phyloP scores from a whole-genome alignment of 371 early-diverging fungal genomes.

The Mortierella sp. region DNA sequence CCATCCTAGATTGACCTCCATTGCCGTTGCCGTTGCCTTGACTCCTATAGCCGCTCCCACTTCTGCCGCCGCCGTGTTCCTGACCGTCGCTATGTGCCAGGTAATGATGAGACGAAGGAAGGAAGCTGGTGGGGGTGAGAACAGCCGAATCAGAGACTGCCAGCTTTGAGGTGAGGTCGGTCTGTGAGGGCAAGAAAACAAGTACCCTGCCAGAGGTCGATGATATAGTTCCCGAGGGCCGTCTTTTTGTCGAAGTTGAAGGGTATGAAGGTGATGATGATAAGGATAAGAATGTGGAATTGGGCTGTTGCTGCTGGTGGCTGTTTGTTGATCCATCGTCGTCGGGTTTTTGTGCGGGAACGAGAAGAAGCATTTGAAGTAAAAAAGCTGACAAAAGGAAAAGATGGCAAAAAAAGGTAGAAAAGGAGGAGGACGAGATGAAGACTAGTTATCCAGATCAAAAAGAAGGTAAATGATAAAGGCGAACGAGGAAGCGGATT shows the following conservation, averaged over 20 bases:
- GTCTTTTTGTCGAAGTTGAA: background rate
- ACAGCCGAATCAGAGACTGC: constrained; percentile 26
- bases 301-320: background rate
- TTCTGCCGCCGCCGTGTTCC: background rate
- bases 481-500: background rate
- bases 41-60: no score
- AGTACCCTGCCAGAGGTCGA: constrained; percentile 10
- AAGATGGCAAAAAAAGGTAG: background rate
- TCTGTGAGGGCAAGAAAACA: constrained; percentile 23
- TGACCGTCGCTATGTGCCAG: background rate
- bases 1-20: background rate
- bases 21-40: background rate
- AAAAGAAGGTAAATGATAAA: background rate
- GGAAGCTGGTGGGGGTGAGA: background rate
- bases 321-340: background rate
- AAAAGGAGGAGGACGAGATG: background rate
- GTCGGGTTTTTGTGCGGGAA: constrained; percentile 20
- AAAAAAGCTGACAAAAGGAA: background rate
- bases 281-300: background rate
- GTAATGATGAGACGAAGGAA: background rate
- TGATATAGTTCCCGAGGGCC: background rate
- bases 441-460: background rate
- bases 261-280: background rate
- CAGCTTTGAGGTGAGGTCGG: constrained; percentile 27
- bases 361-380: constrained; percentile 29